Conservation (phyloP, 140 eudicot species). For the Erigeron philadelphicus region DNA sequence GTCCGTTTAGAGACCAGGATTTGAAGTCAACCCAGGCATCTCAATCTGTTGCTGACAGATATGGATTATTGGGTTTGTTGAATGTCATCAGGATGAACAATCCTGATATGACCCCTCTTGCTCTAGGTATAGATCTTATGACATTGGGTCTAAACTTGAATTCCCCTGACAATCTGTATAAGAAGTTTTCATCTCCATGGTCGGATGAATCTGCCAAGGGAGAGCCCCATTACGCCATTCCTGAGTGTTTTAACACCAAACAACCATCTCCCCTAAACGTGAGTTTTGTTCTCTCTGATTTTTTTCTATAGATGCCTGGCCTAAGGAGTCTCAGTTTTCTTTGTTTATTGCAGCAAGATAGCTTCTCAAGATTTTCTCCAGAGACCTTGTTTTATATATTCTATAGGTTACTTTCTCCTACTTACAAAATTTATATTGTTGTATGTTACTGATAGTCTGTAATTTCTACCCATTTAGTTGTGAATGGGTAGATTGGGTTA, state of each 20-base stretch:
- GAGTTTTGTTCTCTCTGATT: conserved; percentile 22
- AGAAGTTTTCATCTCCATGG: conserved; percentile 93
- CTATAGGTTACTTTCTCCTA: conserved; percentile 50
- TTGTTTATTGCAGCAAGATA: conserved; percentile 48
- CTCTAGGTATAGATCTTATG: conserved; percentile 78
- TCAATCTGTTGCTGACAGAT: conserved; percentile 52
- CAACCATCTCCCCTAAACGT: conserved; percentile 59
- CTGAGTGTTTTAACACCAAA: conserved; percentile 76
- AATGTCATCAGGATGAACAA: conserved; percentile 70
- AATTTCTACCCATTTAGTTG: no score
- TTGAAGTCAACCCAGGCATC: conserved; percentile 50
- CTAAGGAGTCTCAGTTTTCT: conserved; percentile 11
- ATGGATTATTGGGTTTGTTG: conserved; percentile 68
- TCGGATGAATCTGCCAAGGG: conserved; percentile 83
- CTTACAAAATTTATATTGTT: background rate
- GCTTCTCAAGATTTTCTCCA: conserved; percentile 57
- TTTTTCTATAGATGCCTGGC: background rate
- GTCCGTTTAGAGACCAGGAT: conserved; percentile 67
- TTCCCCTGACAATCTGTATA: conserved; percentile 69
- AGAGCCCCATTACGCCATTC: conserved; percentile 65
- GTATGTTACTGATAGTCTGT: no score
- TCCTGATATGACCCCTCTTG: conserved; percentile 73
- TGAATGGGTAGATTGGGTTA: no score
- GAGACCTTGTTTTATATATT: conserved; percentile 80
- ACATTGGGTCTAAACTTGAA: conserved; percentile 76